These are phyloP conservation scores for Penicillium sp. DNA, from an alignment of 2,329 filamentous ascomycete genomes.

Conservation along the genomic window DNA sequence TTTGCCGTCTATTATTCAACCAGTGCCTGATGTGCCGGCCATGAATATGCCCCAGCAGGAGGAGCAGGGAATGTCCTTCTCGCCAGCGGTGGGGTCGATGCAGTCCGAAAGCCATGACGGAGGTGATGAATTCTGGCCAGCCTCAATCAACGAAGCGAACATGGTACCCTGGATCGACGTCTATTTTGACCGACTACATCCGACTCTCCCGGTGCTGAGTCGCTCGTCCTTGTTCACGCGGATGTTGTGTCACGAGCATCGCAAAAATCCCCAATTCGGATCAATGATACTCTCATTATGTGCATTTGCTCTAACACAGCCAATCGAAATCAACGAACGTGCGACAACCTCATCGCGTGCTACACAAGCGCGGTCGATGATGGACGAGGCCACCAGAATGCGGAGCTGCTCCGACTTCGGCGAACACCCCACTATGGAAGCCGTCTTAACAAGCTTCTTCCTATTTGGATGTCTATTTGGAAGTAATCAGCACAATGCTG, in stretches of 20 bases:
- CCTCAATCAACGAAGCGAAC: constrained; percentile 40
- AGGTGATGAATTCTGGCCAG: constrained; percentile 36
- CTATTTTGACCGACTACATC: constrained; percentile 46
- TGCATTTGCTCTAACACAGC: constrained; percentile 46
- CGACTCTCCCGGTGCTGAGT: constrained; percentile 44
- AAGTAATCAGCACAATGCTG: constrained; percentile 70
- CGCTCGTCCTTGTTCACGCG: constrained; percentile 43
- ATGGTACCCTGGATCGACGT: constrained; percentile 45
- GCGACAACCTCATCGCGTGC: constrained; percentile 35
- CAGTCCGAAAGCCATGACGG: constrained; percentile 20
- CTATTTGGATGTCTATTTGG: constrained; percentile 70
- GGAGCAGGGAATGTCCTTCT: constrained; percentile 19
- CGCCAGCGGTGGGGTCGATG: constrained; percentile 19
- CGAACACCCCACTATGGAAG: constrained; percentile 42
- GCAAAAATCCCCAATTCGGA: constrained; percentile 43
- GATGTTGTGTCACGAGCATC: constrained; percentile 44
- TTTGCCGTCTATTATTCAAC: constrained; percentile 35
- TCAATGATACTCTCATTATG: constrained; percentile 45
- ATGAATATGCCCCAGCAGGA: constrained; percentile 22
- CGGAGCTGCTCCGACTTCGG: constrained; percentile 43
- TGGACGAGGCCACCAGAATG: constrained; percentile 46
- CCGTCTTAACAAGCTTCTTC: constrained; percentile 69
- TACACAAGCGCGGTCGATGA: constrained; percentile 42
- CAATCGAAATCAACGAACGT: constrained; percentile 45
- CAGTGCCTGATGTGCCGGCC: constrained; percentile 18